Percentiles rank a stretch among this genome's conserved stretches.
phyloP scores from a whole-genome alignment of 495 filamentous ascomycete genomes.

The Staphylotrichum tortipilum region DNA sequence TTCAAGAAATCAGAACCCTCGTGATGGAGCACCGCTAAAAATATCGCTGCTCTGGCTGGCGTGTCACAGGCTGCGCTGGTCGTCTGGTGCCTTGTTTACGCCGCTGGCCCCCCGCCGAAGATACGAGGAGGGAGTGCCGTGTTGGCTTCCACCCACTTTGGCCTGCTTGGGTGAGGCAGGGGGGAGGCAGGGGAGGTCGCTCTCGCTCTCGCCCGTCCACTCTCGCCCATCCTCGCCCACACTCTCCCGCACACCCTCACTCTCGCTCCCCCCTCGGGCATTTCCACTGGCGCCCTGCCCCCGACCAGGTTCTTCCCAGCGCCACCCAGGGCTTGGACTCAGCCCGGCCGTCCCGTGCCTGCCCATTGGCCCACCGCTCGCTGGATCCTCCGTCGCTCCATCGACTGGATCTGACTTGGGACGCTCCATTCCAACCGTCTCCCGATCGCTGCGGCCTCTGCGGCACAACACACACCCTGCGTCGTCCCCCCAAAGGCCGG shows the following conservation, averaged over 20 bases:
- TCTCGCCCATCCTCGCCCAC: too few species aligned
- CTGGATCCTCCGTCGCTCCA: conserved; percentile 8
- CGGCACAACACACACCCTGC: too few species aligned
- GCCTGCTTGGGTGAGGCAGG: too few species aligned
- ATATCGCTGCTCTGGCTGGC: conserved; percentile 3
- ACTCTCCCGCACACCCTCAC: too few species aligned
- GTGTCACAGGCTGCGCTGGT: background rate
- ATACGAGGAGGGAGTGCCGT: conserved; percentile 13
- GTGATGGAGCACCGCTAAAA: conserved; percentile 3
- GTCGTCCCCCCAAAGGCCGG: too few species aligned
- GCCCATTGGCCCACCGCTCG: conserved; percentile 8
- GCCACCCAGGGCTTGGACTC: conserved; percentile 7
- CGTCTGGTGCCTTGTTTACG: too few species aligned
- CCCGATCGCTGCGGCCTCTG: conserved; percentile 2
- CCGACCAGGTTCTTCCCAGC: conserved; percentile 4
- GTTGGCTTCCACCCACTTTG: too few species aligned
- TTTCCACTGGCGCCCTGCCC: conserved; percentile 3
- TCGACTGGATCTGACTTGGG: conserved; percentile 3
- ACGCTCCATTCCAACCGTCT: conserved; percentile 15
- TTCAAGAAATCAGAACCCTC: too few species aligned
- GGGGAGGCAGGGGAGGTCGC: too few species aligned
- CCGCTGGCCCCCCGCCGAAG: too few species aligned
- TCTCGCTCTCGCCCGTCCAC: too few species aligned
- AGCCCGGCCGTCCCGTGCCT: conserved; percentile 5
- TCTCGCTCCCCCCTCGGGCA: too few species aligned